Conservation (phyloP, 73 alveolate species). For the Effrenium voratum region DNA sequence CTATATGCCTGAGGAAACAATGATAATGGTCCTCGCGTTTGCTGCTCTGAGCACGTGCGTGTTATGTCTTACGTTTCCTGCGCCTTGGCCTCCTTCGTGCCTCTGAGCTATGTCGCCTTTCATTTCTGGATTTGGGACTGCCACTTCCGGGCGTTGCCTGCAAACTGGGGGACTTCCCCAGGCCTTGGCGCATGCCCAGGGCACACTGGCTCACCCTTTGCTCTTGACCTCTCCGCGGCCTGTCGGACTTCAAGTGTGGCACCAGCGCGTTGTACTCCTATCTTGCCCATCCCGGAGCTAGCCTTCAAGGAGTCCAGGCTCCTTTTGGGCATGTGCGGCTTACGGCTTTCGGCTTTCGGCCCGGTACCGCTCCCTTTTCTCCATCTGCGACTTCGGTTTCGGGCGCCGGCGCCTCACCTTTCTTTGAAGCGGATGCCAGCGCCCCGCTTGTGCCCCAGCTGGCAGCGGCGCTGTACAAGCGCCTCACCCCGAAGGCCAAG, state of each 20-base stretch:
- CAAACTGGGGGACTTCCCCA: background rate
- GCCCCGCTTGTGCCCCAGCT: background rate
- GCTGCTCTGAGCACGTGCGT: too few relatives aligned
- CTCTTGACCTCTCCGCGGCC: background rate
- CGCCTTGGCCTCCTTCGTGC: too few relatives aligned
- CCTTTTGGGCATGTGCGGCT: background rate
- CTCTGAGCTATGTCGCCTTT: background rate
- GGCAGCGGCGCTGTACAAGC: background rate
- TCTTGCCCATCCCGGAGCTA: conserved; percentile 8
- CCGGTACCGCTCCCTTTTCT: background rate
- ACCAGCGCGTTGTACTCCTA: background rate
- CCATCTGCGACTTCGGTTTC: background rate
- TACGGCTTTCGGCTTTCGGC: background rate
- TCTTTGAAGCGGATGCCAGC: background rate
- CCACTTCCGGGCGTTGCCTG: conserved; percentile 21
- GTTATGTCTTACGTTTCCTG: too few relatives aligned
- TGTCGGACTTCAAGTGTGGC: conserved; percentile 31
- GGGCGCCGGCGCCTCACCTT: background rate
- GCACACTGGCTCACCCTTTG: background rate
- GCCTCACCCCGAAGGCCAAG: conserved; percentile 26
- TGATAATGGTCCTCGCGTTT: too few relatives aligned
- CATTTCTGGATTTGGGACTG: conserved; percentile 20
- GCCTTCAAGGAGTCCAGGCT: conserved; percentile 14
- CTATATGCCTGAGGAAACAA: too few relatives aligned
- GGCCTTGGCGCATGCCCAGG: background rate